Base-by-base conservation (phyloP, 2,329 filamentous ascomycete genomes). In the Fulvia fulva region DNA sequence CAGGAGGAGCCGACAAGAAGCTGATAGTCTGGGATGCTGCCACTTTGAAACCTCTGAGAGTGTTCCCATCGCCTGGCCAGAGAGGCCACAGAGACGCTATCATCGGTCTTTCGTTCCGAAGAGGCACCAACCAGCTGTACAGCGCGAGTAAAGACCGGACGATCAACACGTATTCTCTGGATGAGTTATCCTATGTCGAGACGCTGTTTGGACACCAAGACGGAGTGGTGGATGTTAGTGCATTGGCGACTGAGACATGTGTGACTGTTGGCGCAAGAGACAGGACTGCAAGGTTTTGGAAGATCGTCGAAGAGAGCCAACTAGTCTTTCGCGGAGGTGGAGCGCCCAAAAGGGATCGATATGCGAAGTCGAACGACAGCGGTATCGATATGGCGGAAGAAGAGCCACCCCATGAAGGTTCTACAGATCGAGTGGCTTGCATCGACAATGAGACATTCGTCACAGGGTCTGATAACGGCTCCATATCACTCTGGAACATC, bases 141-240 rank as follows among this genome's bases (percentile, higher is more conserved):
- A 95, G 91, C 3, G 88, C 89, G 58, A 94, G 90, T 55, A 89
- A 88, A 69, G 94, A 99, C 75, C 85, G 94, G 44, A 96, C 93
- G 2, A 88, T 99, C 71, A 97, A 97, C 75, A 88, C 95, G 30
- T 99, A 93, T 91, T 93, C 88, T 65, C 79, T 97, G 45, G 89
- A 96, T 67, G 91, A 95, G 72, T 81, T 96, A 61, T 91, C 93
- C 47, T 99, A 97, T 70, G 85, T 97, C 28, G 94, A 99, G 75
- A 97, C 93, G 0, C 81, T 99, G 0, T 97, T 97, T 71, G 94
- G 94, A 46, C 94, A 99, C 76, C 93, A 97, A 71, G 93, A 97
- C 71, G 83, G 90, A 63, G 89, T 97, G 5, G 81, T 93, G 37
- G 90, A 91, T 69, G 84, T 99, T 55, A 89, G 90, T 63, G 88